phyloP scores from a whole-genome alignment of 225 moss, liverwort and hornwort species.

The Marchantia paleacea region DNA sequence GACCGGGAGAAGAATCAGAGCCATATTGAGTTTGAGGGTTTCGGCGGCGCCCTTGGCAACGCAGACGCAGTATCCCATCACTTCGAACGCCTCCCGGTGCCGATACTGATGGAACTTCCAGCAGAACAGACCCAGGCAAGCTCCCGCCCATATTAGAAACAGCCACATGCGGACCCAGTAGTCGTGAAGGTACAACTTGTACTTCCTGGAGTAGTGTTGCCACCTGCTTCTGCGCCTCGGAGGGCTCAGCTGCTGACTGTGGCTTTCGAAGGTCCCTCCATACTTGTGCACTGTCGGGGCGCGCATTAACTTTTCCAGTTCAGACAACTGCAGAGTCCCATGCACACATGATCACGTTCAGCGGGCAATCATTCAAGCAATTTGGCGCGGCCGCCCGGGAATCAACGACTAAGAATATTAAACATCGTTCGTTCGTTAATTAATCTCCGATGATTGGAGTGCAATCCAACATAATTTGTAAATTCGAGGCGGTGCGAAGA shows the following conservation, averaged over 20 bases:
- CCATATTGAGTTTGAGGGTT: slow-evolving; percentile 84
- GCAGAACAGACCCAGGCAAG: slow-evolving; percentile 54
- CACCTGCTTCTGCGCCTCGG: slow-evolving; percentile 43
- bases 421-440: too few relatives aligned
- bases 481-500: too few relatives aligned
- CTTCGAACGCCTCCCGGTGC: slow-evolving; percentile 39
- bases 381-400: too few relatives aligned
- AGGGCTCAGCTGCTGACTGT: slow-evolving; percentile 43
- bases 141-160: slow-evolving; percentile 51
- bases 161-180: slow-evolving; percentile 78
- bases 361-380: background rate
- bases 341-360: background rate
- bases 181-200: slow-evolving; percentile 53
- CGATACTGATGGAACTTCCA: slow-evolving; percentile 85
- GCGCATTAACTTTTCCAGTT: slow-evolving; percentile 73
- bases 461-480: too few relatives aligned
- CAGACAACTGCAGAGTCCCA: slow-evolving; percentile 51
- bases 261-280: slow-evolving; percentile 40
- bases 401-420: too few relatives aligned
- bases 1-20: slow-evolving; percentile 78
- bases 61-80: slow-evolving; percentile 85
- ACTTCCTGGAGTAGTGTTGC: slow-evolving; percentile 40
- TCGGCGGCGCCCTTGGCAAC: slow-evolving; percentile 88
- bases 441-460: background rate
- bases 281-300: slow-evolving; percentile 45